Evolutionary conservation across 148 eudicot species (phyloP).

Genomic region (Rheum nobile): DNA sequence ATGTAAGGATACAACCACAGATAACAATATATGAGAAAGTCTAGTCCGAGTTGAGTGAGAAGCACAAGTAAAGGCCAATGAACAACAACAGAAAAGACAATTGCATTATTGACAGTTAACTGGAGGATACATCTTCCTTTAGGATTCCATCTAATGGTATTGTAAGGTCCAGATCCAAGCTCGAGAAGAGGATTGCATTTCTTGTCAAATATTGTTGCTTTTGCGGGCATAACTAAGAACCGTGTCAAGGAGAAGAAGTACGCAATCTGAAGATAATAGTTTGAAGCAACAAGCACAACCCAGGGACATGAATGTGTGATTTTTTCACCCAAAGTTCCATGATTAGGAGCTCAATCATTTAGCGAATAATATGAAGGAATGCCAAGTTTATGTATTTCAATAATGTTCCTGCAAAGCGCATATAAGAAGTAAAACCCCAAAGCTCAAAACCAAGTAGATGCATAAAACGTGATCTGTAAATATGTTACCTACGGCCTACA

Average conservation of each 20-base stretch:
- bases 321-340: background rate
- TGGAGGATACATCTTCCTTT: conserved; percentile 93
- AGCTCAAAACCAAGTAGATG: background rate
- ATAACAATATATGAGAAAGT: background rate
- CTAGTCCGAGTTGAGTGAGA: background rate
- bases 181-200: conserved; percentile 89
- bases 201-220: conserved; percentile 81
- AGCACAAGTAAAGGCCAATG: background rate
- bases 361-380: background rate
- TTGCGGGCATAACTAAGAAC: conserved; percentile 88
- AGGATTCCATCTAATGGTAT: conserved; percentile 94
- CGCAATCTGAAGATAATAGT: background rate
- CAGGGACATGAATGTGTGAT: background rate
- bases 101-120: background rate
- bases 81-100: background rate
- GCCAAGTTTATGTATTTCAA: background rate
- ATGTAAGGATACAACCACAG: conserved; percentile 35
- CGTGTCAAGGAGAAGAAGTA: conserved; percentile 40
- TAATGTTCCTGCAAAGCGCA: background rate
- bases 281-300: background rate
- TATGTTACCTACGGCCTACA: background rate
- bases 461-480: background rate
- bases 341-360: background rate
- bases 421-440: background rate
- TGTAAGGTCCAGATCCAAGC: conserved; percentile 95